Conservation (phyloP, 495 filamentous ascomycete genomes). For the Podospora sp. region DNA sequence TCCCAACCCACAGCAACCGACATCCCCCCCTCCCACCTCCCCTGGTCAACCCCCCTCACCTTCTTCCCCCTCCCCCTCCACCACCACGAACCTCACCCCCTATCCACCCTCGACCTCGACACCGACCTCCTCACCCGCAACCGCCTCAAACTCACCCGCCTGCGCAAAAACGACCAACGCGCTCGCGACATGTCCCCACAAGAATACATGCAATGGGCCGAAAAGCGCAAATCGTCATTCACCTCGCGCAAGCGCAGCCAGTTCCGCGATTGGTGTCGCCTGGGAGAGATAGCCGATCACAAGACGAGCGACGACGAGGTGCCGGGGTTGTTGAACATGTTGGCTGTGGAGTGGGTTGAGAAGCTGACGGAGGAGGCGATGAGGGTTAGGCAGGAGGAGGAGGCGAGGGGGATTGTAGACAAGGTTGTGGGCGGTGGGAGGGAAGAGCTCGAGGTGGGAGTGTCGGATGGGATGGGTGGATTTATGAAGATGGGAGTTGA, state of each 20-base stretch:
- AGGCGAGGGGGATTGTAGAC: neutral
- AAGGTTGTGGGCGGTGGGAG: neutral
- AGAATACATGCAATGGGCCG: neutral
- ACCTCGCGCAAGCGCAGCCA: neutral
- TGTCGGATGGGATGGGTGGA: neutral
- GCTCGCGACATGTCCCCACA: neutral
- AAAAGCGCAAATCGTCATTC: neutral
- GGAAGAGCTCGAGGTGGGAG: neutral
- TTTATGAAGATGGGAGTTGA: too few relatives aligned
- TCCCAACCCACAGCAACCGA: neutral
- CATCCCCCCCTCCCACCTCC: neutral
- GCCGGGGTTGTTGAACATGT: neutral
- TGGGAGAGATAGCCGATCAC: neutral
- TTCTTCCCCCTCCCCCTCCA: neutral
- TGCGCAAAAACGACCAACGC: neutral
- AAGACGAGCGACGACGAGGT: neutral
- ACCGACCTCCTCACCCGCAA: neutral
- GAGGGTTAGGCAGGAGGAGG: neutral
- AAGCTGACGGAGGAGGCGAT: constrained; percentile 1
- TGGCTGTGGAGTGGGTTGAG: neutral
- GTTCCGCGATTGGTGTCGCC: neutral
- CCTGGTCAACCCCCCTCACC: neutral
- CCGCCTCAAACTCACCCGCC: neutral
- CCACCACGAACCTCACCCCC: neutral
- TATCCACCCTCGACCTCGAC: neutral